phyloP scores from a whole-genome alignment of 176 grass and related monocot genomes.

The Metroxylon sagu region DNA sequence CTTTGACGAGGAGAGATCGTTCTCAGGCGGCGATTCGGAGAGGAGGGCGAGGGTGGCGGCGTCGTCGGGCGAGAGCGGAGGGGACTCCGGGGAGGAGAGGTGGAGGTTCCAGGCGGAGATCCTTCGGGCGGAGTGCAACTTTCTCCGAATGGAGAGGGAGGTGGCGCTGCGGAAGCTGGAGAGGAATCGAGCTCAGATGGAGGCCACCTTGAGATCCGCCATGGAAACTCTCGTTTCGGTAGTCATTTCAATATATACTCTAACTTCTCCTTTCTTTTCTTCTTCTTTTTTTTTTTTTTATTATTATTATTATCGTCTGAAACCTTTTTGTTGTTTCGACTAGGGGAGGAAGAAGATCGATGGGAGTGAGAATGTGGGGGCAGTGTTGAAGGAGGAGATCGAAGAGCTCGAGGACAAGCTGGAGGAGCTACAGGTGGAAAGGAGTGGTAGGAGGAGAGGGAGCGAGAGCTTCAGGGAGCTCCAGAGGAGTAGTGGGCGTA shows the following conservation, averaged over 20 bases:
- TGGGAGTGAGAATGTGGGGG: conserved; percentile 20
- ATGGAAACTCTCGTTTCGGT: conserved; percentile 67
- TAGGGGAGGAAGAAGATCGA: conserved; percentile 87
- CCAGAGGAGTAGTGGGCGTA: conserved; percentile 43
- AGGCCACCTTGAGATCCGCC: conserved; percentile 58
- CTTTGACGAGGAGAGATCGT: conserved; percentile 46
- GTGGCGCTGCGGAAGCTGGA: conserved; percentile 74
- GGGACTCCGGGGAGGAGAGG: conserved; percentile 43
- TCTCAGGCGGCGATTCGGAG: conserved; percentile 20
- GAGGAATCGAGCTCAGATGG: conserved; percentile 57
- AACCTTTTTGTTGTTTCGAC: background rate
- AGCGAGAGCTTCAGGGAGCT: conserved; percentile 20
- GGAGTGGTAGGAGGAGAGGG: conserved; percentile 33
- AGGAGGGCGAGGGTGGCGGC: conserved; percentile 34
- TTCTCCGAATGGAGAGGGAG: conserved; percentile 83
- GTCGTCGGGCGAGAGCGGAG: conserved; percentile 7
- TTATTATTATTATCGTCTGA: too few relatives aligned
- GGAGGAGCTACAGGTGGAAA: conserved; percentile 57
- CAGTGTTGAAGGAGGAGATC: conserved; percentile 53
- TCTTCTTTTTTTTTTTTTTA: background rate
- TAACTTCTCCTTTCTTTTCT: background rate
- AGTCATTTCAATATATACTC: background rate
- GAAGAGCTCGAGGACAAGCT: conserved; percentile 68
- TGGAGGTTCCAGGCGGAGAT: conserved; percentile 96
- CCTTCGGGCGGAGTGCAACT: conserved; percentile 88